Conservation (phyloP, 768 basidiomycete species). For the Sistotremastrum suecicum region DNA sequence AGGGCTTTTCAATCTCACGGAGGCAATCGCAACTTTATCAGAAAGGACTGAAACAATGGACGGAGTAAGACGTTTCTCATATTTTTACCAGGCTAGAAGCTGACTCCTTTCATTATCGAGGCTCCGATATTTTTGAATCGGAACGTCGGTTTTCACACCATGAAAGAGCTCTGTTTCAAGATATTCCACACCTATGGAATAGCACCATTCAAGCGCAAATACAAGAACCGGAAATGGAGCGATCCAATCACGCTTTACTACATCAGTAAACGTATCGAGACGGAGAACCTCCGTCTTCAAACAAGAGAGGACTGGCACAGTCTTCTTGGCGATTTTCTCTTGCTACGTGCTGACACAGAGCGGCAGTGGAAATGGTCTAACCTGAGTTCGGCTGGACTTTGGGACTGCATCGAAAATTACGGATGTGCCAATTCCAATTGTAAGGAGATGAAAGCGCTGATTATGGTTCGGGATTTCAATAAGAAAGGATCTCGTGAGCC, state of each 20-base stretch:
- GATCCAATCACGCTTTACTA: constrained; percentile 15
- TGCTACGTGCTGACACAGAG: constrained; percentile 10
- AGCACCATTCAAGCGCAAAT: constrained; percentile 12
- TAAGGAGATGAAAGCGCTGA: constrained; percentile 11
- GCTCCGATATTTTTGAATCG: no score
- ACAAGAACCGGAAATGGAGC: constrained; percentile 3
- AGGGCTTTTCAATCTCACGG: no score
- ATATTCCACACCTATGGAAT: constrained; percentile 16
- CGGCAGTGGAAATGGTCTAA: constrained; percentile 12
- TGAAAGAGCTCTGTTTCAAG: background rate
- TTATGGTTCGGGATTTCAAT: constrained; percentile 7
- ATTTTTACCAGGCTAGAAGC: no score
- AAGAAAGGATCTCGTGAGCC: constrained; percentile 13
- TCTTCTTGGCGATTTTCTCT: constrained; percentile 9
- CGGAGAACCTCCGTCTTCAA: constrained; percentile 5
- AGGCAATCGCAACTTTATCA: no score
- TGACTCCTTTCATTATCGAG: no score
- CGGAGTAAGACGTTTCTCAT: no score
- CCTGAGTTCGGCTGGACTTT: constrained; percentile 9
- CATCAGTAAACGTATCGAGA: constrained; percentile 12
- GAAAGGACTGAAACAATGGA: no score
- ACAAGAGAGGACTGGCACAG: constrained; percentile 8
- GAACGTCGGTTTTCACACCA: no score
- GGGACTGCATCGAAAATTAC: constrained; percentile 14
- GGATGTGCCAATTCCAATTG: constrained; percentile 12